These are phyloP conservation scores for Penicillium cinerascens DNA, from an alignment of 495 filamentous ascomycete genomes.

Conservation along the genomic window DNA sequence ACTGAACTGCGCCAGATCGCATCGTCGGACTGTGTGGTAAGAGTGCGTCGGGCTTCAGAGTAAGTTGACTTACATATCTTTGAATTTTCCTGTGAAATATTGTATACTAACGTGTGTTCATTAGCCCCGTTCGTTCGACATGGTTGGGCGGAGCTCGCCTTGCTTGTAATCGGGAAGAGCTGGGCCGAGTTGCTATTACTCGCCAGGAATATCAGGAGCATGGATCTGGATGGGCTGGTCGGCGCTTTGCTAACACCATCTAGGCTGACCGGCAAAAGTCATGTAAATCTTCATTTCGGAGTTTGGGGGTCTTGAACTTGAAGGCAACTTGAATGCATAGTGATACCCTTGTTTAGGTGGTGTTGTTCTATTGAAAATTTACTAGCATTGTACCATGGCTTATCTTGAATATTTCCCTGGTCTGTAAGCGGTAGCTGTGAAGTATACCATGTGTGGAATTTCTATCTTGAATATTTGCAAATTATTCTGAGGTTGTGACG, in stretches of 20 bases:
- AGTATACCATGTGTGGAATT: background rate
- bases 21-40: conserved; percentile 71
- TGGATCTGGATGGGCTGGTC: conserved; percentile 72
- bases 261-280: conserved; percentile 11
- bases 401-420: background rate
- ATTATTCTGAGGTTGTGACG: background rate
- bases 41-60: conserved; percentile 67
- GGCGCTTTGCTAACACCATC: conserved; percentile 58
- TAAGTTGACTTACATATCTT: conserved; percentile 24
- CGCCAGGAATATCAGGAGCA: conserved; percentile 87
- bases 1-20: conserved; percentile 70
- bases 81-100: too few species aligned
- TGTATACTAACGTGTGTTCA: background rate
- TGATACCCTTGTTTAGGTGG: conserved; percentile 28
- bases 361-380: background rate
- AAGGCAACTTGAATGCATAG: conserved; percentile 8
- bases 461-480: background rate
- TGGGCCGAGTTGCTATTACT: conserved; percentile 66
- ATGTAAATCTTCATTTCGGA: background rate
- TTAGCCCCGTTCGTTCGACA: conserved; percentile 69
- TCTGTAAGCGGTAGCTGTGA: background rate
- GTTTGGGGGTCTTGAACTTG: conserved; percentile 10
- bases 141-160: conserved; percentile 82
- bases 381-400: conserved; percentile 2
- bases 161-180: conserved; percentile 59